Percentiles rank a stretch among this genome's conserved stretches.
Evolutionary conservation across 2,329 filamentous ascomycete species (phyloP).

Genomic region (Coniochaeta sp.): DNA sequence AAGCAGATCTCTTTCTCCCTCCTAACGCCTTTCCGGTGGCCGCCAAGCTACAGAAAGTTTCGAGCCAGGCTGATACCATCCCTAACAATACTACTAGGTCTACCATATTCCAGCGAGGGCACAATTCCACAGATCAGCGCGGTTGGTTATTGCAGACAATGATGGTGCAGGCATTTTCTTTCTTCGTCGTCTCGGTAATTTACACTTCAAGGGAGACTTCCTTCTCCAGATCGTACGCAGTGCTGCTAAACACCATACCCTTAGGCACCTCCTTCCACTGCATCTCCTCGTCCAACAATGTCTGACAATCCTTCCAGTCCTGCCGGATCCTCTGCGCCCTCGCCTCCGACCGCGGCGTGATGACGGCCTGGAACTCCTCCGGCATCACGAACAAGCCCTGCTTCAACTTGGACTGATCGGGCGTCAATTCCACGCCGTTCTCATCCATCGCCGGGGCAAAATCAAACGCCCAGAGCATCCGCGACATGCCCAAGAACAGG

Average conservation of each 20-base stretch:
- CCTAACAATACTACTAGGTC: too few relatives aligned
- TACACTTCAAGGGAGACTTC: too few relatives aligned
- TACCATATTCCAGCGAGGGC: too few relatives aligned
- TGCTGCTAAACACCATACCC: background rate
- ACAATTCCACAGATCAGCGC: too few relatives aligned
- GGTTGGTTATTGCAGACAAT: too few relatives aligned
- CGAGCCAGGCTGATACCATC: too few relatives aligned
- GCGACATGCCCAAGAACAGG: constrained; percentile 35
- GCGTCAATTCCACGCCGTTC: constrained; percentile 17
- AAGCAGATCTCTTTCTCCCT: too few relatives aligned
- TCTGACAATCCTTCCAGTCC: constrained; percentile 6
- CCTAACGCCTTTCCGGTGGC: too few relatives aligned
- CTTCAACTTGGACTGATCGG: constrained; percentile 27
- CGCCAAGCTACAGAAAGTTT: too few relatives aligned
- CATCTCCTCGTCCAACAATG: constrained; percentile 6
- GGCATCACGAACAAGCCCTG: constrained; percentile 32
- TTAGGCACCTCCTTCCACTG: constrained; percentile 8
- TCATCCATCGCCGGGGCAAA: background rate
- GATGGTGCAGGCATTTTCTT: too few relatives aligned
- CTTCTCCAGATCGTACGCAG: too few relatives aligned
- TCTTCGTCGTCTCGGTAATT: too few relatives aligned
- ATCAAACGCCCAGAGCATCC: constrained; percentile 36
- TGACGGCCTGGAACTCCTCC: constrained; percentile 23
- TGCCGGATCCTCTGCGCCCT: constrained; percentile 17
- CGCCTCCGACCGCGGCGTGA: constrained; percentile 22